Base-by-base conservation (phyloP, 2,329 filamentous ascomycete species). In the Metarhizium guizhouense region DNA sequence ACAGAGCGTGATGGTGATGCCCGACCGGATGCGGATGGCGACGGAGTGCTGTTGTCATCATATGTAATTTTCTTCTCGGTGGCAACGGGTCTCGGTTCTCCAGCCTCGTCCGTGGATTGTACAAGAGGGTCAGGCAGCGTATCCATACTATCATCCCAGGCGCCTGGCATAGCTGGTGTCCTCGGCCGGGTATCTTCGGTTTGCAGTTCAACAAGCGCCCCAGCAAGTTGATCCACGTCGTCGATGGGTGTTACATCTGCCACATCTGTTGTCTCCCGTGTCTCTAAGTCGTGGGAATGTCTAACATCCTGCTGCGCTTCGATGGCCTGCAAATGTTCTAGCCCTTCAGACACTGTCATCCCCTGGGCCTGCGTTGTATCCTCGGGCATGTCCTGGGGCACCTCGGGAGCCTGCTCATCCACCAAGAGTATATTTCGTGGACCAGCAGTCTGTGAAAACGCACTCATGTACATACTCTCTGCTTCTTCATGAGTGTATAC, bases 381-480 rank as follows among this genome's bases (percentile, higher is more conserved):
- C 8, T 45, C 11, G n/a, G n/a, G n/a, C 42, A 45, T 18, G 20
- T 34, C 52, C 6, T 3, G 30, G n/a, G 18, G 13, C 2, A 30
- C 7, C 3, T 29, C 45, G 10, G 45, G 8, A 30, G 25, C 45
- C 3, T 16, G 20, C 45, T 48, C 45, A 6, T 49, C 45, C 7
- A 30, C 16, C 6, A 18, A 20, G 13, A 18, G 6, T 20, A 18
- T 51, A 13, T 47, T 32, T 32, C 42, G 36, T 13, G 45, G 16
- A n/a, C 66, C 65, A 38, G 71, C 67, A 2, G 70, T 67, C 30
- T 79, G 71, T 2, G 83, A 86, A 53, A 86, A 80, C 1, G 84
- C 84, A 59, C 84, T 93, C 84, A 91, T 86, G 63, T 94, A 95
- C 85, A 95, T 88, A 67, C 90, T 94, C 65, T 90, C 85, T 0